Conservation (phyloP, 352 stramenopile species). For the Pilasporangium apinafurcum region DNA sequence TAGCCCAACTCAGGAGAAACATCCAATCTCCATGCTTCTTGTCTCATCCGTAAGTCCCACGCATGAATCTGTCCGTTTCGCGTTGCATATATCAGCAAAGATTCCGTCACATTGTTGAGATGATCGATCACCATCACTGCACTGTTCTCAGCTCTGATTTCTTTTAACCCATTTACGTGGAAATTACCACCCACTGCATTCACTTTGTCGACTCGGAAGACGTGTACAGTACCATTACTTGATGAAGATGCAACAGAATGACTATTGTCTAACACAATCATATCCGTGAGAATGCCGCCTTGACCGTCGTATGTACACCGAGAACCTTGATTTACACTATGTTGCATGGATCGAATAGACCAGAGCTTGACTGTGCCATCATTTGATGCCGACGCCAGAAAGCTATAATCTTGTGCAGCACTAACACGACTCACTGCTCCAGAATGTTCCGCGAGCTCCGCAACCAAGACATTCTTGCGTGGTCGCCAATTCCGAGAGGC, state of each 20-base stretch:
- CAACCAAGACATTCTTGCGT: conserved; percentile 77
- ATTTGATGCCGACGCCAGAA: conserved; percentile 93
- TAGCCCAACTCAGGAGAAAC: conserved; percentile 93
- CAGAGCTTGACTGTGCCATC: conserved; percentile 97
- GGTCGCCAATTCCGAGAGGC: conserved; percentile 73
- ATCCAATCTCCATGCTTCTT: conserved; percentile 90
- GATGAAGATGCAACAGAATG: conserved; percentile 92
- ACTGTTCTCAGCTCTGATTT: conserved; percentile 81
- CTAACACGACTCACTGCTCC: conserved; percentile 90
- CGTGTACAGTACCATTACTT: conserved; percentile 89
- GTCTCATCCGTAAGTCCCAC: conserved; percentile 90
- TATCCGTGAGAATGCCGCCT: conserved; percentile 88
- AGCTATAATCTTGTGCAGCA: conserved; percentile 93
- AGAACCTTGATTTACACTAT: conserved; percentile 91
- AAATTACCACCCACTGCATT: conserved; percentile 62
- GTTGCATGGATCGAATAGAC: conserved; percentile 89
- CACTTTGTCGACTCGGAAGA: conserved; percentile 95
- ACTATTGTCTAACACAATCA: conserved; percentile 94
- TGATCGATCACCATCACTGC: conserved; percentile 94
- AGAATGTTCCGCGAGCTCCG: conserved; percentile 89
- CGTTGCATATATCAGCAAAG: conserved; percentile 92
- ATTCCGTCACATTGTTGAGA: conserved; percentile 93
- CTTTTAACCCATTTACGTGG: conserved; percentile 60
- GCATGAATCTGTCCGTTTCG: conserved; percentile 84
- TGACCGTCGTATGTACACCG: conserved; percentile 92